Percentiles rank a stretch among this genome's conserved stretches.
These are phyloP conservation scores for Lactarius tabidus DNA, from an alignment of 768 basidiomycete species.

Conservation along the genomic window DNA sequence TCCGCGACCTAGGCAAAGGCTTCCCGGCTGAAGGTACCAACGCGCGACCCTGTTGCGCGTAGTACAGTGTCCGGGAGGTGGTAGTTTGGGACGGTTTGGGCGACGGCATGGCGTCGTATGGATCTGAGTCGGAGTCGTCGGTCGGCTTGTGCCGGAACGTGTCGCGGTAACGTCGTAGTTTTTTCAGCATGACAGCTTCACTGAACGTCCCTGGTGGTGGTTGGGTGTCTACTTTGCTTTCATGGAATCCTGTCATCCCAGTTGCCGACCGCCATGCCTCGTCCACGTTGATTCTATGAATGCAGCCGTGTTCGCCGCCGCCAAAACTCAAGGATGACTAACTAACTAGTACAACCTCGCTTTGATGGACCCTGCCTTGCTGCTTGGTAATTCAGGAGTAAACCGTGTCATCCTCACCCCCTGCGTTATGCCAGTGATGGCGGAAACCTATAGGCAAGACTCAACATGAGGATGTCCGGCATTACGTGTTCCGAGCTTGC, in stretches of 20 bases:
- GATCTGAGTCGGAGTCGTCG: background rate
- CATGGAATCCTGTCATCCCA: background rate
- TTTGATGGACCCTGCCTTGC: background rate
- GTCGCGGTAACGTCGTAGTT: background rate
- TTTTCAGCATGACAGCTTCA: background rate
- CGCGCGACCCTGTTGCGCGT: background rate
- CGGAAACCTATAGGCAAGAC: background rate
- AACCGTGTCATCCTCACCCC: background rate
- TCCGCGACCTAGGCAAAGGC: background rate
- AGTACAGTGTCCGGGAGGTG: background rate
- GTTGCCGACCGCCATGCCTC: background rate
- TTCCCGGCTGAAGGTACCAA: background rate
- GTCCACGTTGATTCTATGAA: background rate
- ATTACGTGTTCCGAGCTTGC: background rate
- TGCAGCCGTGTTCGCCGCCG: background rate
- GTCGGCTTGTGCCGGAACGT: background rate
- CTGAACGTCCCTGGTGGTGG: background rate
- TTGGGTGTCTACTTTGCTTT: background rate
- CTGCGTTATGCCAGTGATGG: no score
- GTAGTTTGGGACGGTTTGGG: background rate
- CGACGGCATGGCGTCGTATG: background rate
- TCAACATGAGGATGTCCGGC: background rate
- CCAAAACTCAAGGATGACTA: background rate
- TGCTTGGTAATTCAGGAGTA: background rate
- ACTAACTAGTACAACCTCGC: no score